These are phyloP conservation scores for Apophysomyces ossiformis DNA, from an alignment of 371 early-diverging fungal species.

Conservation along the genomic window DNA sequence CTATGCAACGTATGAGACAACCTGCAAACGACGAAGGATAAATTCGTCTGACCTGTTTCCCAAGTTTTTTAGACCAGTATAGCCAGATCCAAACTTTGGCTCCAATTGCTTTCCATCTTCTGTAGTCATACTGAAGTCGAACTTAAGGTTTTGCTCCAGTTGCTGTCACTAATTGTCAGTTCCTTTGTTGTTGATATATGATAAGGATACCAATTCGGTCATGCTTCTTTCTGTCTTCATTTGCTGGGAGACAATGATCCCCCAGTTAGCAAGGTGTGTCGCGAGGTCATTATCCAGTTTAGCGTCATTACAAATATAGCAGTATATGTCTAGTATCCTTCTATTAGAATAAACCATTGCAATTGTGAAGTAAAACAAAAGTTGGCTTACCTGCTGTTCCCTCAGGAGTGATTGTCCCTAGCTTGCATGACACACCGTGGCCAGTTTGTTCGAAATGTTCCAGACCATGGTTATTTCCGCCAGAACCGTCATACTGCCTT, in stretches of 20 bases:
- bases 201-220: conserved; percentile 76
- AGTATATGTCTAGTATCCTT: conserved; percentile 78
- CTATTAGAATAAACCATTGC: background rate
- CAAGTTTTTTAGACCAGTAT: conserved; percentile 91
- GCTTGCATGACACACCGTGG: conserved; percentile 87
- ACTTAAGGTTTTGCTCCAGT: conserved; percentile 94
- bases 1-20: background rate
- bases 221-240: conserved; percentile 92
- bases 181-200: background rate
- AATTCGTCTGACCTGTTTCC: conserved; percentile 80
- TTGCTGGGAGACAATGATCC: conserved; percentile 84
- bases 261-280: conserved; percentile 82
- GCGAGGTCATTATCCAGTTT: conserved; percentile 80
- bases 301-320: conserved; percentile 91
- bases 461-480: conserved; percentile 99
- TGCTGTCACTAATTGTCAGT: conserved; percentile 50
- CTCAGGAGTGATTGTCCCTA: conserved; percentile 98
- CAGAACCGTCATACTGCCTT: conserved; percentile 95
- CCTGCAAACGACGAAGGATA: background rate
- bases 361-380: background rate
- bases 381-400: conserved; percentile 79
- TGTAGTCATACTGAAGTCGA: conserved; percentile 97
- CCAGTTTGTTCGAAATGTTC: conserved; percentile 85
- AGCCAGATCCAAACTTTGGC: conserved; percentile 88
- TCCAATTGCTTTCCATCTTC: conserved; percentile 90